phyloP scores from a whole-genome alignment of 208 protist species.

The Sergeia podlipaevii region DNA sequence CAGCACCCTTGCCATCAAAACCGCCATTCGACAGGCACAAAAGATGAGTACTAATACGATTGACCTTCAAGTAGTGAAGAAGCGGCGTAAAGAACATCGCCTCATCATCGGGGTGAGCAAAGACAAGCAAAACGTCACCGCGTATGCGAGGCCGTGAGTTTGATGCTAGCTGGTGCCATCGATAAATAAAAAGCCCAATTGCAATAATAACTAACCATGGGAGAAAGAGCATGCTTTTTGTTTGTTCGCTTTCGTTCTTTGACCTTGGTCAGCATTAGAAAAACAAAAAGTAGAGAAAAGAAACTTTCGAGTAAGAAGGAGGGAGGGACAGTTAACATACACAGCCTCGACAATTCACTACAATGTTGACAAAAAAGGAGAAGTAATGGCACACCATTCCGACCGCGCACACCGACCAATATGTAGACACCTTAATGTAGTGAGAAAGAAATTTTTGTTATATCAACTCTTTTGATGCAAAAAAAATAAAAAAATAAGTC shows the following conservation, averaged over 20 bases:
- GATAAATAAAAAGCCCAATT: conserved; percentile 25
- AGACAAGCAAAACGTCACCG: conserved; percentile 86
- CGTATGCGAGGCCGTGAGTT: conserved; percentile 21
- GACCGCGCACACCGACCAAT: too few relatives aligned
- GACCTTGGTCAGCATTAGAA: too few relatives aligned
- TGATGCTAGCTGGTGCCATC: conserved; percentile 35
- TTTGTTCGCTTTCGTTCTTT: too few relatives aligned
- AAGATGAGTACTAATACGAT: conserved; percentile 62
- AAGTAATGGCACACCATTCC: too few relatives aligned
- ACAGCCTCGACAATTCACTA: too few relatives aligned
- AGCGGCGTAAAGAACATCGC: conserved; percentile 91
- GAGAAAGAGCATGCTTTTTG: conserved; percentile 6
- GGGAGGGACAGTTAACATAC: neutral
- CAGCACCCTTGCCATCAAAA: conserved; percentile 62
- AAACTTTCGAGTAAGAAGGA: neutral
- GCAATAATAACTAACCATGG: conserved; percentile 11
- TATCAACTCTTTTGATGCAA: neutral
- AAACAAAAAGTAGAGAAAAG: too few relatives aligned
- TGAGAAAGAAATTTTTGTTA: neutral
- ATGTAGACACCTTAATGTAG: neutral
- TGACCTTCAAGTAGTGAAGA: conserved; percentile 35
- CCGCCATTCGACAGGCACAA: conserved; percentile 95
- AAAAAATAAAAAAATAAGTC: conserved; percentile 1
- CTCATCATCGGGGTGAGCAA: conserved; percentile 92
- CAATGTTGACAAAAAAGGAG: neutral